These are phyloP conservation scores for Brasenia schreberi DNA, from an alignment of 164 flowering plant species.

Conservation along the genomic window DNA sequence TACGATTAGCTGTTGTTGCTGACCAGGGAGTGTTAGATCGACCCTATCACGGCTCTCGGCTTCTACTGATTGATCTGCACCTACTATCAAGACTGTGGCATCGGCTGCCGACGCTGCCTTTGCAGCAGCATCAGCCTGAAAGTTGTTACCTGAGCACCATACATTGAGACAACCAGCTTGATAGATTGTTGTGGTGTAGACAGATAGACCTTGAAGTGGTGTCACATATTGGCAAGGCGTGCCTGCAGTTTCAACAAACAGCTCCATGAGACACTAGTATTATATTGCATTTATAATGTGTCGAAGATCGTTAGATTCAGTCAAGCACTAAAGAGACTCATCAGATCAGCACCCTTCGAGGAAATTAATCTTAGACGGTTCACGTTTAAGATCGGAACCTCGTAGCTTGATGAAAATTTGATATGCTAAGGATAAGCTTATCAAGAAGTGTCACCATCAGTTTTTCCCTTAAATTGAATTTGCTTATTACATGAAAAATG, in stretches of 20 bases:
- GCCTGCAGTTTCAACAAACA: constrained; percentile 27
- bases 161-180: constrained; percentile 53
- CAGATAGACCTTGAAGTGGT: constrained; percentile 66
- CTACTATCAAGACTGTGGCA: constrained; percentile 71
- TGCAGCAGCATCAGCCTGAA: constrained; percentile 42
- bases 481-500: too few species aligned
- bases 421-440: too few species aligned
- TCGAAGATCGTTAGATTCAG: too few species aligned
- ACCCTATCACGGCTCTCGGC: constrained; percentile 57
- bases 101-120: constrained; percentile 60
- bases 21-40: constrained; percentile 59
- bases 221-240: constrained; percentile 76
- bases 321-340: too few species aligned
- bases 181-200: constrained; percentile 31
- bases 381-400: too few species aligned
- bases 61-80: constrained; percentile 67
- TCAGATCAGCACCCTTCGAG: too few species aligned
- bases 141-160: constrained; percentile 25
- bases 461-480: too few species aligned
- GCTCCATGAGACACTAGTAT: too few species aligned
- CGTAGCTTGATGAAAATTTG: too few species aligned
- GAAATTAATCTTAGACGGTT: too few species aligned
- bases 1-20: constrained; percentile 41
- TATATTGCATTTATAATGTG: too few species aligned
- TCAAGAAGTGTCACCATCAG: too few species aligned